phyloP scores from a whole-genome alignment of 2,329 filamentous ascomycete species.

The Magnaporthiopsis rhizophila region DNA sequence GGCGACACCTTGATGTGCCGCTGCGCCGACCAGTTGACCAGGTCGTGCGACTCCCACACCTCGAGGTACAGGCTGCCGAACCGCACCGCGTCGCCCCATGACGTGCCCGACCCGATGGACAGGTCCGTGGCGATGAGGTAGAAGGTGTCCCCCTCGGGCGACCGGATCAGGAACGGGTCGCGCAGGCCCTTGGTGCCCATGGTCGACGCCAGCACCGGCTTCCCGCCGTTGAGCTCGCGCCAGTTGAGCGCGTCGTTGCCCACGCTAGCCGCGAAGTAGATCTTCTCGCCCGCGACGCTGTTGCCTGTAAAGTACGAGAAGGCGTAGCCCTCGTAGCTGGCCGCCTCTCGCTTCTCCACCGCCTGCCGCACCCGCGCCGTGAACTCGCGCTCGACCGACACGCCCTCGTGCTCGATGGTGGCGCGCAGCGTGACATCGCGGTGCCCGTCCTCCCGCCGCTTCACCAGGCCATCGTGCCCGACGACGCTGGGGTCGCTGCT shows the following conservation, averaged over 20 bases:
- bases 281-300: constrained; percentile 22
- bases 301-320: constrained; percentile 45
- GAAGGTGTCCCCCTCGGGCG: constrained; percentile 28
- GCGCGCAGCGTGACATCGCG: constrained; percentile 26
- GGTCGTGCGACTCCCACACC: constrained; percentile 32
- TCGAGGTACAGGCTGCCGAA: constrained; percentile 21
- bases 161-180: constrained; percentile 34
- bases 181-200: constrained; percentile 30
- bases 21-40: constrained; percentile 29
- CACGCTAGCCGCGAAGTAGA: constrained; percentile 30
- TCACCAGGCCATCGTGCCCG: constrained; percentile 26
- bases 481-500: constrained; percentile 26
- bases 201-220: constrained; percentile 28
- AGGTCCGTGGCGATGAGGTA: constrained; percentile 33
- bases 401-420: constrained; percentile 19
- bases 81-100: constrained; percentile 16
- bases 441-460: constrained; percentile 18
- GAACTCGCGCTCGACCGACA: constrained; percentile 21
- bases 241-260: constrained; percentile 33
- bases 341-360: constrained; percentile 18
- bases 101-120: constrained; percentile 24
- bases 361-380: constrained; percentile 26
- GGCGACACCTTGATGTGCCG: constrained; percentile 31
- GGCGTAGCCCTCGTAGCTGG: constrained; percentile 34
- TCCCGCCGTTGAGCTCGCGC: constrained; percentile 29